Evolutionary conservation across 495 filamentous ascomycete species (phyloP), one percentile per base, ranked within the genome.

Genomic region (Hypoxylon trugodes): DNA sequence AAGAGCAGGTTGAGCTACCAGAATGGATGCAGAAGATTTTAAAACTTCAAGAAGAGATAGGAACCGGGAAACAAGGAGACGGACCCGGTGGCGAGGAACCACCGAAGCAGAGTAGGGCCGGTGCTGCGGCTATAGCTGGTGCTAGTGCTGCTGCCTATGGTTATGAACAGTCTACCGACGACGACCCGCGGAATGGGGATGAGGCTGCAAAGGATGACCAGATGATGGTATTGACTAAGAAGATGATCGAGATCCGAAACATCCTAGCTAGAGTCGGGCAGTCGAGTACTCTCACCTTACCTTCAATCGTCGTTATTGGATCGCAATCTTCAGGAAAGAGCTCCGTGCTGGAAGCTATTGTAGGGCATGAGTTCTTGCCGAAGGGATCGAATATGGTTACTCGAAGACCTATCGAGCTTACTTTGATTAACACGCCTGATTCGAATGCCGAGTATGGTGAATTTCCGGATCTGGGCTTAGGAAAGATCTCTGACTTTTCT

Each of bases 331-430:
- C 95, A 1, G 95, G 95, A 26, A 99, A 99, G 76, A 97, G 93
- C 71, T 98, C 96, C 6, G 95, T 99, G 15, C 76, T 99, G 35
- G 95, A 99, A 74, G 92, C 95, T 42, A 96, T 99, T 61, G 95
- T 99, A 19, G 95, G 95, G 30, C 95, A 99, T 69, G 96, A 99
- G 69, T 99, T 99, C 62, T 77, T 99, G 33, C 95, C 95, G 26
- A 99, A 99, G 73, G 95, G 95, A 15, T 90, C 87, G 12, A 99
- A 99, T 71, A 99, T 99, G 95, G 93, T 99, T 54, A 99, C 95
- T 6, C 85, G 95, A 10, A 85, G 95, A 55, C 95, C 95, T 0
- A 99, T 99, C 68, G 95, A 99, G 73, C 86, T 99, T 38, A 99
- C 95, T 0, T 83, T 99, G 6, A 87, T 99, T 74, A 98, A 99